A percentile compares a stretch with the other conserved stretches of the same genome.
phyloP scores from a whole-genome alignment of 140 eudicot species.

The Stevia rebaudiana region DNA sequence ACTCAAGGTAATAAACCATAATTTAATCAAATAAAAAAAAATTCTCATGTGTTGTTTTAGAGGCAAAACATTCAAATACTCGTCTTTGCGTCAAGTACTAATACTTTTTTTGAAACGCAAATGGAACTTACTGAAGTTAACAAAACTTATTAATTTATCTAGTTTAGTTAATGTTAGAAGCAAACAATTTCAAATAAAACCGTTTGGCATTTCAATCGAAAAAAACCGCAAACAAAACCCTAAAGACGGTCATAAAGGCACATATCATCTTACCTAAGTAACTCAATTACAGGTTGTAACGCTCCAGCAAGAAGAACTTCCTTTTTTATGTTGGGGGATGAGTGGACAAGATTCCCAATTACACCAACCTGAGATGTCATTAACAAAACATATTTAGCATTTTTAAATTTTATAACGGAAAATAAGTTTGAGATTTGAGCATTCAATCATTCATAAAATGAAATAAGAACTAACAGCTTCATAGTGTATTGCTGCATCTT shows the following conservation, averaged over 20 bases:
- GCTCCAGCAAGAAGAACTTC: conserved; percentile 98
- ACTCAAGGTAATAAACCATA: not conserved
- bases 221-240: not conserved
- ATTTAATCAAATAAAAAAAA: not conserved
- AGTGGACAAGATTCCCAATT: conserved; percentile 92
- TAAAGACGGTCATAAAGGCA: not conserved
- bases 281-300: conserved; percentile 85
- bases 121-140: not conserved
- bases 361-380: conserved; percentile 71
- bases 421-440: not conserved
- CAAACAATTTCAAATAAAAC: not conserved
- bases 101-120: not conserved
- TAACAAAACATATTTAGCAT: conserved; percentile 19
- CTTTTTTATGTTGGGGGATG: conserved; percentile 88
- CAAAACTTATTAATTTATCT: not conserved
- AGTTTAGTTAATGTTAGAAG: not conserved
- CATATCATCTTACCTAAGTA: conserved; percentile 54
- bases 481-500: conserved; percentile 83
- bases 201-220: not conserved
- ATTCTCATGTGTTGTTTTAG: not conserved
- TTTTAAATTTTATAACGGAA: conserved; percentile 13
- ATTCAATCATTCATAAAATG: conserved; percentile 3
- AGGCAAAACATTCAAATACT: not conserved
- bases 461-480: conserved; percentile 64
- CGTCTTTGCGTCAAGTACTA: not conserved